Percentiles rank a stretch among this genome's conserved stretches.
Conservation (phyloP, 192 early-diverging fungal species). For the Helicostylum pulchrum region DNA sequence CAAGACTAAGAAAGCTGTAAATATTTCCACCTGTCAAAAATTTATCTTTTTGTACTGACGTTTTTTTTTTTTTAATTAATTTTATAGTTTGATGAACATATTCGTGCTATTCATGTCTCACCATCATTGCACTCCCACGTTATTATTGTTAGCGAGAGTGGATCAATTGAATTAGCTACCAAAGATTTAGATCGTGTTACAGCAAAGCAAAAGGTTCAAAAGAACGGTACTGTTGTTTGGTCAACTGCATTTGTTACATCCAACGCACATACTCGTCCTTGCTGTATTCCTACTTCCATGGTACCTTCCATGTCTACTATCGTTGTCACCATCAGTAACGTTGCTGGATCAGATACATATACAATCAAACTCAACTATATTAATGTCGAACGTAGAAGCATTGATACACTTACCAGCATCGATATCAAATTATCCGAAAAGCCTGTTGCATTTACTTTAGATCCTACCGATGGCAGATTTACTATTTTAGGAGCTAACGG, state of each 20-base stretch:
- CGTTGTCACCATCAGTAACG: constrained; percentile 23
- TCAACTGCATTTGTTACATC: constrained; percentile 41
- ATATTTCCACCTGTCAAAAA: neutral
- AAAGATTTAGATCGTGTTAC: constrained; percentile 44
- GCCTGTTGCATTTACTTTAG: constrained; percentile 24
- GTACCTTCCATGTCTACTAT: constrained; percentile 38
- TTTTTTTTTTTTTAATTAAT: neutral
- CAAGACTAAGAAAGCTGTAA: constrained; percentile 34
- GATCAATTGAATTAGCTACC: constrained; percentile 40
- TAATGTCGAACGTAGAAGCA: constrained; percentile 43
- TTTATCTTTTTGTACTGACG: neutral
- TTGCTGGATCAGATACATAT: constrained; percentile 5
- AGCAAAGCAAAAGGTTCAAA: constrained; percentile 30
- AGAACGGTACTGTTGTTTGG: constrained; percentile 32
- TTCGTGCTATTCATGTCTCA: constrained; percentile 44
- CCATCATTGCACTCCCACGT: constrained; percentile 39
- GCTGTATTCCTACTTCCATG: constrained; percentile 43
- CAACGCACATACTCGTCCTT: constrained; percentile 22
- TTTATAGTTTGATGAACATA: constrained; percentile 42
- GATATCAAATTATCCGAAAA: constrained; percentile 27
- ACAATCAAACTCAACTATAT: constrained; percentile 37
- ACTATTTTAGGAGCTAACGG: constrained; percentile 18
- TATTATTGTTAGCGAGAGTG: constrained; percentile 41
- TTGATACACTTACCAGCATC: constrained; percentile 35
- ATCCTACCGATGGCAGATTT: constrained; percentile 18